Evolutionary conservation across 495 filamentous ascomycete genomes (phyloP), one percentile per base, ranked within the genome.

Genomic region (Geoglossum glabrum): DNA sequence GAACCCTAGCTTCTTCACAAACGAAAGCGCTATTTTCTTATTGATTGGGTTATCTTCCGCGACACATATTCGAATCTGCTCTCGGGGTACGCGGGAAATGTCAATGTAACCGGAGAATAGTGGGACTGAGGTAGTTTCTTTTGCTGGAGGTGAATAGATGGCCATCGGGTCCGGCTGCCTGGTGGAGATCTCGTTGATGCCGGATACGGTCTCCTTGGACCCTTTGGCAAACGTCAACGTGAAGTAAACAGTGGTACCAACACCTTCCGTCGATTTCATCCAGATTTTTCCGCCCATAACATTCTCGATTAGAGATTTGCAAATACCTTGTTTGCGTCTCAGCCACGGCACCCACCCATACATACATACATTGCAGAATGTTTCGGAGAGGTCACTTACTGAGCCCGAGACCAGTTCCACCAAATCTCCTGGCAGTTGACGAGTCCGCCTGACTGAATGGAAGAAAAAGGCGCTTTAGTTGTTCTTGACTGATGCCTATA

Each of bases 41-140:
- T 93, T 94, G 70, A 95, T 92, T 2, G 80, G 79, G 61, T 95
- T 95, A 69, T 94, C 88, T 67, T 94, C 89, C 5, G 88, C 87
- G 59, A 94, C 89, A 71, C 87, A 92, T 21, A 94, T 80, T 43
- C 85, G 80, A 40, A 94, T 75, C 60, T 92, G 72, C 38, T 86
- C 79, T 40, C 86, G 82, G 7, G 88, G 81, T 21, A 94, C 77
- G 56, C 75, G 71, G 19, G 81, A 78, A n/a, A 85, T 71, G 63
- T 84, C 79, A 21, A 80, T 71, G 34, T 67, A 64, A 8, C 64
- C 64, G n/a, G 69, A 61, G 21, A 62, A 62, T 4, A 70, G 65
- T 27, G 62, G 59, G 30, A 58, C 56, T 46, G 26, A 60, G 46
- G 64, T 61, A 65, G 59, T 59, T 67, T 38, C 67, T 55, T n/a